Evolutionary conservation across 2,329 filamentous ascomycete species (phyloP).

Genomic region (Fusarium albidum): DNA sequence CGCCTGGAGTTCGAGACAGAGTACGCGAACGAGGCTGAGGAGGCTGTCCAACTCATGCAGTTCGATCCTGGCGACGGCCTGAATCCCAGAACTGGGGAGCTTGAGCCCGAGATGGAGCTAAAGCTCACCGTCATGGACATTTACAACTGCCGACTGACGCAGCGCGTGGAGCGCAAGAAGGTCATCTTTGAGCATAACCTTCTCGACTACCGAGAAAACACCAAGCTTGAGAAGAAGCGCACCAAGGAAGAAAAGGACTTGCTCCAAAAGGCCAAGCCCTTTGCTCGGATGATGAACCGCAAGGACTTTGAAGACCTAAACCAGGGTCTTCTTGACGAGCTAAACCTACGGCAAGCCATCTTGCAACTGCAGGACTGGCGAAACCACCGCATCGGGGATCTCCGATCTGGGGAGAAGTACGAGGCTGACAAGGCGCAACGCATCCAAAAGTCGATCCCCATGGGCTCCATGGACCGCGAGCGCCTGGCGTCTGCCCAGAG

Average conservation of each 20-base stretch:
- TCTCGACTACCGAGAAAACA: constrained; percentile 92
- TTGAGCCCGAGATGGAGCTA: constrained; percentile 95
- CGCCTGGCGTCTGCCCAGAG: constrained; percentile 76
- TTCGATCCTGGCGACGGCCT: constrained; percentile 96
- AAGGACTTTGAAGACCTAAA: constrained; percentile 88
- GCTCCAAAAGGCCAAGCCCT: constrained; percentile 92
- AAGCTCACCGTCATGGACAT: constrained; percentile 99
- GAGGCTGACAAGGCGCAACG: constrained; percentile 86
- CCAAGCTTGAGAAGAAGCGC: constrained; percentile 88
- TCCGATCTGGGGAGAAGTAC: constrained; percentile 89
- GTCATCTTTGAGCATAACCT: constrained; percentile 96
- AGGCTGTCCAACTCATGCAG: constrained; percentile 97
- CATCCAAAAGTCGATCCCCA: constrained; percentile 72
- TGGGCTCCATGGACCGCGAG: constrained; percentile 86
- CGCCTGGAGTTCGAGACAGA: constrained; percentile 97
- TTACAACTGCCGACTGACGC: constrained; percentile 91
- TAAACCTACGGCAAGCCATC: constrained; percentile 90
- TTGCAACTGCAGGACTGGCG: constrained; percentile 94
- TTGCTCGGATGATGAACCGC: constrained; percentile 95
- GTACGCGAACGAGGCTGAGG: constrained; percentile 96
- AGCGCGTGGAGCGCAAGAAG: constrained; percentile 92
- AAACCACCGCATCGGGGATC: constrained; percentile 80
- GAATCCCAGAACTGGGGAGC: constrained; percentile 81
- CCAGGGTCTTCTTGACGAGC: constrained; percentile 86
- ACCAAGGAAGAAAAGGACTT: constrained; percentile 95